Base-by-base conservation (phyloP, 768 basidiomycete species). In the Inosperma sp. region DNA sequence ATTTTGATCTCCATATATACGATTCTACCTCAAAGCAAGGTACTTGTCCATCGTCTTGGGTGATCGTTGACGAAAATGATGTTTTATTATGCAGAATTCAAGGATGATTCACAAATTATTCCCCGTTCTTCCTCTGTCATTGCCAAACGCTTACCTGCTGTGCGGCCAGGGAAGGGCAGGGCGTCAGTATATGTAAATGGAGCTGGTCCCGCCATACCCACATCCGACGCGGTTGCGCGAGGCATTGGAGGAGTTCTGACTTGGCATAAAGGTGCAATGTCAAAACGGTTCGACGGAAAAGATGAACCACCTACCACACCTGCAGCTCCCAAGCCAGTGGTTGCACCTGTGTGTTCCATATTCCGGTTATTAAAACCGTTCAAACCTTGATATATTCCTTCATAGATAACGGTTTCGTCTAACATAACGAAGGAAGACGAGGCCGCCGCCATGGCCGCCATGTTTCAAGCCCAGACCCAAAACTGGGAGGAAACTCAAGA, bases 401-500 rank as follows among this genome's bases (percentile, higher is more conserved):
- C 34, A 21, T 47, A 71, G 65, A 59, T 59, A 41, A 48, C 72
- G 50, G 70, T 73, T 45, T 71, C 72, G 50, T 66, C 73, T 4
- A 59, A 78, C 35, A 77, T 77, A 17, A 72, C 76, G 2, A 75
- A 79, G 56, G 79, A 82, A 42, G 95, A 96, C 56, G 96, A 98
- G 66, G 89, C 87, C 25, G 89, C 87, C n/a, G 87, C 91, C 29
- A 89, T 99, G 78, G 88, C 86, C n/a, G 94, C 94, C 59, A 96
- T 99, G 90, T 94, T 98, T 68, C 86, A 90, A 68, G 88, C 88
- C 53, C 89, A 93, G 70, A 84, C 84, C 33, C 84, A 89, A 56
- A 90, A 93, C 70, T 99, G 95, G 96, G 88, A 96, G 75, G 89
- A 94, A 80, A 87, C 93, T 64, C 93, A 97, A 74, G 93, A 97